These are phyloP conservation scores for Thalassiosira hispida DNA, from an alignment of 352 stramenopile species.

Conservation along the genomic window DNA sequence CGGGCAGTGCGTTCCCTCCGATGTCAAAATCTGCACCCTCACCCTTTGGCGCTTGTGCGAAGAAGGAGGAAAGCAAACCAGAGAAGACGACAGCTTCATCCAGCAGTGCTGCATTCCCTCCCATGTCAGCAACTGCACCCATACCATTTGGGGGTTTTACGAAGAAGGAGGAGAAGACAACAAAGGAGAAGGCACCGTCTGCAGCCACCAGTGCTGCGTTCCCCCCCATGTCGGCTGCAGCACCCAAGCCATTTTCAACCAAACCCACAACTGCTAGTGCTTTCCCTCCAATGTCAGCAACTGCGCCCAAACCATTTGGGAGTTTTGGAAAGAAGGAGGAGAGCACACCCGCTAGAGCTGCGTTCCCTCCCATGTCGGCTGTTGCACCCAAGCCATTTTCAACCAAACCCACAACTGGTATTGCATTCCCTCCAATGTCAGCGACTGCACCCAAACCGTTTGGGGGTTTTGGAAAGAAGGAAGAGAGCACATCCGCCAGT, in stretches of 20 bases:
- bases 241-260: slow-evolving; percentile 2
- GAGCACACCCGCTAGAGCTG: not conserved
- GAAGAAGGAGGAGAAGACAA: slow-evolving; percentile 5
- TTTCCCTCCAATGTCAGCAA: slow-evolving; percentile 44
- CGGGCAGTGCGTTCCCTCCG: slow-evolving; percentile 9
- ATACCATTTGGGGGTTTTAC: slow-evolving; percentile 11
- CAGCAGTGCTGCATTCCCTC: not conserved
- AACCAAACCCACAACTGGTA: not conserved
- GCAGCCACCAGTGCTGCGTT: slow-evolving; percentile 45
- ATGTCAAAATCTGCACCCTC: slow-evolving; percentile 15
- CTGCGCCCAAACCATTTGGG: slow-evolving; percentile 16
- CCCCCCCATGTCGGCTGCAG: slow-evolving; percentile 49
- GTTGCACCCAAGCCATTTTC: not conserved
- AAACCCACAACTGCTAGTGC: slow-evolving; percentile 13
- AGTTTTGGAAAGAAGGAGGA: slow-evolving; percentile 6
- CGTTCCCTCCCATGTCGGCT: slow-evolving; percentile 11
- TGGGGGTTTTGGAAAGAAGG: slow-evolving; percentile 13
- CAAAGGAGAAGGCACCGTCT: not conserved
- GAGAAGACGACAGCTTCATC: slow-evolving; percentile 1
- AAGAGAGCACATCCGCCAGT: slow-evolving; percentile 6
- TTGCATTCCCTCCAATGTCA: slow-evolving; percentile 34
- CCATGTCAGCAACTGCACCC: slow-evolving; percentile 2
- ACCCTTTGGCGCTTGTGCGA: slow-evolving; percentile 14
- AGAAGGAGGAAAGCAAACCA: slow-evolving; percentile 21
- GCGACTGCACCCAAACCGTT: slow-evolving; percentile 4